phyloP scores from a whole-genome alignment of 108 stramenopile genomes.

The Skeletonema grethae region DNA sequence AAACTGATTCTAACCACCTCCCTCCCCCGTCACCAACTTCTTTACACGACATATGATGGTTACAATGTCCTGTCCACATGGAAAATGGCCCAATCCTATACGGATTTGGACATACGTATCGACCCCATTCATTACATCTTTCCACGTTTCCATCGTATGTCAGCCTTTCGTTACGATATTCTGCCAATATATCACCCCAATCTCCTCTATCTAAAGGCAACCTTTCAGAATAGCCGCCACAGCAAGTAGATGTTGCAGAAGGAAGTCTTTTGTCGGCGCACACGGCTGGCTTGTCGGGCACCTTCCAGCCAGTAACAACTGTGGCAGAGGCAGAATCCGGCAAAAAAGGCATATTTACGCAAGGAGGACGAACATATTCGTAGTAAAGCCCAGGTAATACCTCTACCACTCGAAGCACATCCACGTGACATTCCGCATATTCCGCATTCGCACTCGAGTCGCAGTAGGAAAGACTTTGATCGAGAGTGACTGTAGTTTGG shows the following conservation, averaged over 20 bases:
- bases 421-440: slow-evolving; percentile 49
- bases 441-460: too few relatives aligned
- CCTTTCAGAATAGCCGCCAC: slow-evolving; percentile 16
- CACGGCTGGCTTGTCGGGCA: not conserved
- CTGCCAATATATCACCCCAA: slow-evolving; percentile 23
- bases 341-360: slow-evolving; percentile 58
- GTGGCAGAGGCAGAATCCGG: slow-evolving; percentile 32
- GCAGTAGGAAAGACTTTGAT: slow-evolving; percentile 22
- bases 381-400: slow-evolving; percentile 46
- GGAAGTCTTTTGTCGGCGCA: slow-evolving; percentile 34
- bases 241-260: slow-evolving; percentile 27
- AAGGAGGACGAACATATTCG: slow-evolving; percentile 59
- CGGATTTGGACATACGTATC: slow-evolving; percentile 9
- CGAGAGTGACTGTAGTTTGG: slow-evolving; percentile 20
- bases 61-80: slow-evolving; percentile 14
- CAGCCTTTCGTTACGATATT: slow-evolving; percentile 29
- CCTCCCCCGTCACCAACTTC: not conserved
- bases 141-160: slow-evolving; percentile 19
- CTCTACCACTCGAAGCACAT: slow-evolving; percentile 50
- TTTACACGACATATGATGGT: slow-evolving; percentile 16
- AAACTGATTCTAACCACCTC: not conserved
- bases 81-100: slow-evolving; percentile 9
- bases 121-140: slow-evolving; percentile 30
- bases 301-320: slow-evolving; percentile 14
- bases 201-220: not conserved